Evolutionary conservation across 2,329 filamentous ascomycete species (phyloP).

Genomic region (Fusarium nodosum): DNA sequence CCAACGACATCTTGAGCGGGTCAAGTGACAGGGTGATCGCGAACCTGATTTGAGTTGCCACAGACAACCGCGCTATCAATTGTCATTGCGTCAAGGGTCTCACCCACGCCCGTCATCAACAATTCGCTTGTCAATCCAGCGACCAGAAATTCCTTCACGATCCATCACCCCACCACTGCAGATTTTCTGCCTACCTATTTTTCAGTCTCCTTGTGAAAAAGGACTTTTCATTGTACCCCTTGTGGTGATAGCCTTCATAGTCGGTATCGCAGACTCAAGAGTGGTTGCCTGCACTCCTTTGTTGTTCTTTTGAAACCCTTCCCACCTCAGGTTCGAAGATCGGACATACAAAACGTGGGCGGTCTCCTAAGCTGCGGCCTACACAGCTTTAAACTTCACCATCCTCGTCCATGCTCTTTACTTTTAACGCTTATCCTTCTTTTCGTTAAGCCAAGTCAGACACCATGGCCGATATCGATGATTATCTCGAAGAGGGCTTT

Average conservation of each 20-base stretch:
- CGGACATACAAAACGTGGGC: conserved; percentile 19
- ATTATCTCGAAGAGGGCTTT: conserved; percentile 90
- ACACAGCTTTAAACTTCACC: conserved; percentile 31
- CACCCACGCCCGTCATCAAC: conserved; percentile 43
- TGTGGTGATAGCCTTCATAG: not conserved
- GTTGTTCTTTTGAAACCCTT: conserved; percentile 24
- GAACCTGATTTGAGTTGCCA: conserved; percentile 54
- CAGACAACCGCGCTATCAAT: conserved; percentile 55
- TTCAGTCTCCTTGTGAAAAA: conserved; percentile 15
- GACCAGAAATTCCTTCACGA: conserved; percentile 33
- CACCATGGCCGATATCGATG: conserved; percentile 76
- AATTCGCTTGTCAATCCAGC: conserved; percentile 43
- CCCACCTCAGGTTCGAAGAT: conserved; percentile 16
- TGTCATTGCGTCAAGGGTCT: conserved; percentile 54
- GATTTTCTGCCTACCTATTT: conserved; percentile 18
- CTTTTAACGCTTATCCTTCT: conserved; percentile 20
- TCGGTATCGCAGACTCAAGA: not conserved
- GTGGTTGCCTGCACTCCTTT: conserved; percentile 29
- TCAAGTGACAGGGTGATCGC: conserved; percentile 45
- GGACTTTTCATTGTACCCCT: not conserved
- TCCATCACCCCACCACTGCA: conserved; percentile 41
- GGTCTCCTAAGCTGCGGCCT: conserved; percentile 39
- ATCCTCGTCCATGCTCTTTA: conserved; percentile 24
- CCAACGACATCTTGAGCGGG: conserved; percentile 9
- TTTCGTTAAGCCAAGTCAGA: conserved; percentile 24